These are phyloP conservation scores for Phytophthora capsici DNA, from an alignment of 352 stramenopile genomes.

Conservation along the genomic window DNA sequence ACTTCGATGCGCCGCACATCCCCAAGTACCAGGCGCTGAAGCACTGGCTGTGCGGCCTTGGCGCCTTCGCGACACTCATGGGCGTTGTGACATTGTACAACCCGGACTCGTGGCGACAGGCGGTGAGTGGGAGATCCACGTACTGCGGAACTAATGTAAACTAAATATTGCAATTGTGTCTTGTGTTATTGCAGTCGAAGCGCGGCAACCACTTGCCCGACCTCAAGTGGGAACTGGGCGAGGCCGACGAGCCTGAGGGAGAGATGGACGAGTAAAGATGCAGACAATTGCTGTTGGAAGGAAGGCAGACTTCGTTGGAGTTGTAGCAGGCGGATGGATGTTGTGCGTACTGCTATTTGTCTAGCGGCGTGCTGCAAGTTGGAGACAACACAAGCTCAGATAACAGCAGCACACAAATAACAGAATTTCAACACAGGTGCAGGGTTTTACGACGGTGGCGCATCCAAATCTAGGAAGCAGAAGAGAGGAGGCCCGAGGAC, in stretches of 20 bases:
- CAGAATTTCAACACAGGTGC: conserved; percentile 26
- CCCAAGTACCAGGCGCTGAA: conserved; percentile 77
- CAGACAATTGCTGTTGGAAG: conserved; percentile 3
- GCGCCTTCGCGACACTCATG: conserved; percentile 74
- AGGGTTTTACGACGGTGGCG: background rate
- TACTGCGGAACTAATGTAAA: background rate
- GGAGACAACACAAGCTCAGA: conserved; percentile 23
- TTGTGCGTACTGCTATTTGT: conserved; percentile 10
- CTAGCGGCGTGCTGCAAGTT: conserved; percentile 13
- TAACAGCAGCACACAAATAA: conserved; percentile 40
- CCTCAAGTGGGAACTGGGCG: conserved; percentile 84
- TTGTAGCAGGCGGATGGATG: conserved; percentile 1
- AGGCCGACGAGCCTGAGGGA: conserved; percentile 76
- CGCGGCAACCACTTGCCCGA: conserved; percentile 78
- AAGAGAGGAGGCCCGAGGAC: background rate
- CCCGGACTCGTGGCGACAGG: conserved; percentile 80
- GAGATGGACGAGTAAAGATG: conserved; percentile 83
- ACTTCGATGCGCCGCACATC: conserved; percentile 89
- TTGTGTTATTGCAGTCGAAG: conserved; percentile 52
- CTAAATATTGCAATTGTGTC: conserved; percentile 17
- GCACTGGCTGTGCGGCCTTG: conserved; percentile 66
- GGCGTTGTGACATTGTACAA: conserved; percentile 83
- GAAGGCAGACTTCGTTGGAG: conserved; percentile 6
- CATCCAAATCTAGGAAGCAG: background rate
- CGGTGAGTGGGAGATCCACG: conserved; percentile 50